Evolutionary conservation across 441 rosid genomes (phyloP), one percentile per base, ranked within the genome.

Genomic region (Dalechampia spathulata): DNA sequence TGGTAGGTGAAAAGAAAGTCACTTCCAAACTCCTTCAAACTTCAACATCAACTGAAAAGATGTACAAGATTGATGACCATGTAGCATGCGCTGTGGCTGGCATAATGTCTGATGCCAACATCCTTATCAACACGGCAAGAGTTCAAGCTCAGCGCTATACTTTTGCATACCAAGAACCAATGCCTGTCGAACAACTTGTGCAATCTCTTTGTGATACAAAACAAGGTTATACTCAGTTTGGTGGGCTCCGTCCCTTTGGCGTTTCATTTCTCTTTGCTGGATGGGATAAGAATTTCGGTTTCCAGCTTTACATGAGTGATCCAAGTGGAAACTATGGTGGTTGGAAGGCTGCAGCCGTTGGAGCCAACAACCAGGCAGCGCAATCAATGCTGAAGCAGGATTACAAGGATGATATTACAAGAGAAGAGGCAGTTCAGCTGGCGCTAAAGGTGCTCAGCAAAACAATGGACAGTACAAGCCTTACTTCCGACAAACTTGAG

Each of bases 41-140:
- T 50, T 86, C 97, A 25, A 86, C 93, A 40, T 90, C 95, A 2
- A 69, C 86, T 0, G 97, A 90, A 64, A 90, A 90, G 68, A 90
- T 90, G 97, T 90, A 90, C 86, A 90, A 90, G 84, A 90, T 90
- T 6, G 95, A 90, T 32, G 95, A 86, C 52, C 97, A 90, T 55
- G 83, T 90, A 7, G 97, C 95, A 1, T 86, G 90, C 54, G 97
- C 97, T 0, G 93, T 90, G 32, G 95, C 97, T 51, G 97, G 97
- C 43, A 90, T 90, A 42, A 90, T 90, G 97, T 90, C 97, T 22
- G 97, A 89, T 69, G 97, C 97, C 53, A 89, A 89, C 75, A 89
- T 89, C 62, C 85, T 89, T 15, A 86, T 89, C 73, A 89, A 86
- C 78, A 86, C 93, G 2, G 97, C 97, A 8, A 49, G 97, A 61